These are phyloP conservation scores for Dactylellina drechsleri DNA, from an alignment of 2,329 filamentous ascomycete genomes.

Conservation along the genomic window DNA sequence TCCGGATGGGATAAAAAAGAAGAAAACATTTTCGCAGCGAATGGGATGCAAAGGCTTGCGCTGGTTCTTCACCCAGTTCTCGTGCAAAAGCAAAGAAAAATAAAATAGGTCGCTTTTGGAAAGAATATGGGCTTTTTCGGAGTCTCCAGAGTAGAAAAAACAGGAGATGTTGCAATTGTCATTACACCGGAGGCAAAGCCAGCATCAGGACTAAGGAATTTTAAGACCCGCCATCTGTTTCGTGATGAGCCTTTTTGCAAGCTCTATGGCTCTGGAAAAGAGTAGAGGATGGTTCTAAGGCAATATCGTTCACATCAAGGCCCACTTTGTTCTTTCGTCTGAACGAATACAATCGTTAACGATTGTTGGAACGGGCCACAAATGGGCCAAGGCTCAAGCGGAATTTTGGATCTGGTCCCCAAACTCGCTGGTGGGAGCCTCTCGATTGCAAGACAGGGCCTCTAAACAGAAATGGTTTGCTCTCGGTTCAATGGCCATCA, in stretches of 20 bases:
- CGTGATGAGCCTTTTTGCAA: conserved; percentile 52
- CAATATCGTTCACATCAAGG: not conserved
- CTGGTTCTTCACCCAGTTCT: conserved; percentile 43
- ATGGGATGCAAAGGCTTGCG: conserved; percentile 53
- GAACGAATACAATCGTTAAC: not conserved
- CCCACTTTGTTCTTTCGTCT: conserved; percentile 11
- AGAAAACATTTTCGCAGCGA: conserved; percentile 23
- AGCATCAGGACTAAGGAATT: conserved; percentile 28
- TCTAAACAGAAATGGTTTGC: conserved; percentile 30
- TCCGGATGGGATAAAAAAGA: conserved; percentile 14
- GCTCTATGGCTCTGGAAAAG: conserved; percentile 7
- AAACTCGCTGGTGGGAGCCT: conserved; percentile 45
- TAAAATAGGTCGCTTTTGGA: conserved; percentile 29
- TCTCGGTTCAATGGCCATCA: conserved; percentile 50
- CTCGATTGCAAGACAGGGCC: conserved; percentile 46
- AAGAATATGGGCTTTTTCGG: conserved; percentile 22
- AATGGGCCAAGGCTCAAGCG: conserved; percentile 36
- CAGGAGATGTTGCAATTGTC: conserved; percentile 47
- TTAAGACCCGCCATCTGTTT: conserved; percentile 38
- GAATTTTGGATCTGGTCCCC: conserved; percentile 55
- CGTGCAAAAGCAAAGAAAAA: not conserved
- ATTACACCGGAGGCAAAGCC: conserved; percentile 50
- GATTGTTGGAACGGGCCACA: conserved; percentile 4
- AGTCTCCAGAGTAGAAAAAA: conserved; percentile 40
- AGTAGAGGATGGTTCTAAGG: conserved; percentile 17